Base-by-base conservation (phyloP, 1,284 basidiomycete species). In the Ceratobasidium sp. region DNA sequence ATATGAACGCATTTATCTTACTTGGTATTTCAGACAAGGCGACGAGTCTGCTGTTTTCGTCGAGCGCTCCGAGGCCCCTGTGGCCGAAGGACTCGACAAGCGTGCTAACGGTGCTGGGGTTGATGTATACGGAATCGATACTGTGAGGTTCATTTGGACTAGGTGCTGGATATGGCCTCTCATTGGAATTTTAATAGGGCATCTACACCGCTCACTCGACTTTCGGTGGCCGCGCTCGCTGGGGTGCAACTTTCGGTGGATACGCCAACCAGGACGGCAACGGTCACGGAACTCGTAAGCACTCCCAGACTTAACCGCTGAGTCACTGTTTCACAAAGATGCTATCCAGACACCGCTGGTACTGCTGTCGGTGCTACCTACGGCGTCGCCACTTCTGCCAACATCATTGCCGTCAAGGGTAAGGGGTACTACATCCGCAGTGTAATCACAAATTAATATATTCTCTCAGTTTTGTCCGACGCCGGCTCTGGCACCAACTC, bases 401-500 rank as follows among this genome's bases (percentile, higher is more conserved):
- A 64, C 19, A 34, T 74, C 54, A 74, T 63, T 24, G 58, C 72
- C 14, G 72, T 74, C 22, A 74, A 74, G 27, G 72, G 64, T 66
- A 16, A 31, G n/a, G 24, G 14, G 8, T 29, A 27, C 49, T 39
- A 19, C 19, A 14, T 13, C 22, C 2, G 22, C 2, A 31, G 22
- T 13, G 1, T 53, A n/a, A 4, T 13, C 9, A 27, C 41, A 27
- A 63, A 14, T 39, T 63, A 24, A 27, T 22, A 37, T 11, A 1
- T 37, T n/a, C 2, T n/a, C 7, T 16, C 29, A 66, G 98, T 99
- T 22, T 89, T 99, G 66, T 95, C 95, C 37, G 90, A 92, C 66
- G 92, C 95, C 79, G 98, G 98, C 59, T 93, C 91, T 76, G 98
- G 98, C 19, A 88, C 92, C 75, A 98, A 98, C 95, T 92, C 93